Evolutionary conservation across 2,329 filamentous ascomycete species (phyloP).

Genomic region (Hymenoscyphus albidus): DNA sequence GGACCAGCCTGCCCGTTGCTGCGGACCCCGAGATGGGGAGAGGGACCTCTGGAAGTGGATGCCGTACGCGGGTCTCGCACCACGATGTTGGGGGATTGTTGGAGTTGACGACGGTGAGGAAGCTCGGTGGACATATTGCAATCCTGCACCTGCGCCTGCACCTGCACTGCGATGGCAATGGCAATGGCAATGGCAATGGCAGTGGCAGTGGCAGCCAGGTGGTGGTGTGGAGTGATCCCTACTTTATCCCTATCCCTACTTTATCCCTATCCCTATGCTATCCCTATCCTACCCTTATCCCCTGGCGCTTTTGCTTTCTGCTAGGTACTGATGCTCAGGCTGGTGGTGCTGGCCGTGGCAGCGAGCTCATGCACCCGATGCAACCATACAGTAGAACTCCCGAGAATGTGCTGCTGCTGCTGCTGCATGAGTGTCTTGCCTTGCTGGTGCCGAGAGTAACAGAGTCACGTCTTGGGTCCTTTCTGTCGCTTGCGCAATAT

Average conservation of each 20-base stretch:
- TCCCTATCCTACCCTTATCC: background rate
- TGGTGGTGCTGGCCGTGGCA: background rate
- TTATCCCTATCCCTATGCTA: no score
- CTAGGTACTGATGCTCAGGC: background rate
- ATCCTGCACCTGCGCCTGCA: background rate
- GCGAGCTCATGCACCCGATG: constrained; percentile 1
- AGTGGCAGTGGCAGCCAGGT: background rate
- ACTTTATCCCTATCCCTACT: no score
- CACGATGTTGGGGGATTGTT: constrained; percentile 1
- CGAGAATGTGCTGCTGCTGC: background rate
- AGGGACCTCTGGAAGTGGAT: background rate
- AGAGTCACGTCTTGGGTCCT: no score
- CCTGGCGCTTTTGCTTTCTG: background rate
- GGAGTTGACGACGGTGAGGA: constrained; percentile 2
- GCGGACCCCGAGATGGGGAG: constrained; percentile 5
- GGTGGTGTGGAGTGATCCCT: background rate
- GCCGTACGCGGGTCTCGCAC: background rate
- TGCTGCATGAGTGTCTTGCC: constrained; percentile 1
- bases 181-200: no score
- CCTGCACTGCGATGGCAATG: no score
- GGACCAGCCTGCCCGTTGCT: constrained; percentile 7
- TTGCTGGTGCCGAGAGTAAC: background rate
- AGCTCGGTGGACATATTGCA: constrained; percentile 5
- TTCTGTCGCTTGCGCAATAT: no score
- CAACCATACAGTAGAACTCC: background rate